These are phyloP conservation scores for Porcisia hertigi DNA, from an alignment of 208 protist species.

Conservation along the genomic window DNA sequence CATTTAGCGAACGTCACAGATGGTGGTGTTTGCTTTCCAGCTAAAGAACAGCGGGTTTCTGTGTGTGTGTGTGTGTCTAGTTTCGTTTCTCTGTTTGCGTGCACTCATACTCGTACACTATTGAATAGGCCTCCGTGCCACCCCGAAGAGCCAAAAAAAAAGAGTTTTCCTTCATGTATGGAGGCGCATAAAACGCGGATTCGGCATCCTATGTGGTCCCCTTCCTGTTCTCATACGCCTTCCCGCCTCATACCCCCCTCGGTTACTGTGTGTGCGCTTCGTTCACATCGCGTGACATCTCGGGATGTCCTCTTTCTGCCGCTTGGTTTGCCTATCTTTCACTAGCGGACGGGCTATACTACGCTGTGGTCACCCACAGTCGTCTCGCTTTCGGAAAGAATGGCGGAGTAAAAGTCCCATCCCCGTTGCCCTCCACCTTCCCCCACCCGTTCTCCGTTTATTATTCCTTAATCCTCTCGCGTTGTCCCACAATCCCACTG, in stretches of 20 bases:
- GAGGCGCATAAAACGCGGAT: background rate
- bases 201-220: background rate
- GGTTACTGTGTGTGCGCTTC: background rate
- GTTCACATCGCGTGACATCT: background rate
- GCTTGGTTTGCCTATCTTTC: background rate
- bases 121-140: background rate
- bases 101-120: background rate
- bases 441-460: background rate
- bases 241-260: background rate
- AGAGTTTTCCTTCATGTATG: background rate
- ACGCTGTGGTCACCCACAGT: background rate
- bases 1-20: conserved; percentile 6
- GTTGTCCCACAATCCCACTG: background rate
- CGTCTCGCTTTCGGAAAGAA: background rate
- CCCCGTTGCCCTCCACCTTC: background rate
- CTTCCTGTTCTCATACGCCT: background rate
- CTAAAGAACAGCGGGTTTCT: background rate
- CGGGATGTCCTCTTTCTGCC: background rate
- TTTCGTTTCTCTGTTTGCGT: background rate
- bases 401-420: background rate
- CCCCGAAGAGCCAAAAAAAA: background rate
- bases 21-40: background rate
- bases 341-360: background rate
- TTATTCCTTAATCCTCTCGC: background rate
- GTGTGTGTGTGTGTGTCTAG: background rate